Percentiles rank a stretch among this genome's conserved stretches.
These are phyloP conservation scores for Biscogniauxia mediterranea DNA, from an alignment of 2,329 filamentous ascomycete genomes.

Conservation along the genomic window DNA sequence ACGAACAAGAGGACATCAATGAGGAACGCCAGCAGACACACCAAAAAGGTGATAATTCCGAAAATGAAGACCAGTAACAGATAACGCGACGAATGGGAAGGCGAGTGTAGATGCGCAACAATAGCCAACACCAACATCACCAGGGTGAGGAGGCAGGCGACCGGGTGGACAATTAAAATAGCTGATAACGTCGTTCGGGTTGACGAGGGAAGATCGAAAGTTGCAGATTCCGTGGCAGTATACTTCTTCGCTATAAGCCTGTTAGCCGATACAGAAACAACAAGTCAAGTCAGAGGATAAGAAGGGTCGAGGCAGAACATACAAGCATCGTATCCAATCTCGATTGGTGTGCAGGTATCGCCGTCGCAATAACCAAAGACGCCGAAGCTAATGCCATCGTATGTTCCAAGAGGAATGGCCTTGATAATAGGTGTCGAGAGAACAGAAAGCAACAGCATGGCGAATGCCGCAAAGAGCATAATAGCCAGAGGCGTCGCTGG, in stretches of 20 bases:
- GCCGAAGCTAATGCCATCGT: slow-evolving; percentile 76
- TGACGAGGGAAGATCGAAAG: slow-evolving; percentile 56
- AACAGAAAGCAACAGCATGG: slow-evolving; percentile 78
- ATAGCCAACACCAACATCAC: slow-evolving; percentile 79
- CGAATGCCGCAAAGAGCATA: slow-evolving; percentile 82
- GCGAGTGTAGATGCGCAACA: slow-evolving; percentile 80
- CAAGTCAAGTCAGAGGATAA: neutral
- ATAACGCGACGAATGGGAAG: slow-evolving; percentile 87
- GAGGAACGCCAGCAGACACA: slow-evolving; percentile 83
- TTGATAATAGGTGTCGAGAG: slow-evolving; percentile 90
- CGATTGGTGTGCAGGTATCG: slow-evolving; percentile 65
- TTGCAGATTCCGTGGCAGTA: slow-evolving; percentile 19
- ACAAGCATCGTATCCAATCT: slow-evolving; percentile 86
- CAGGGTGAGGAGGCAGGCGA: slow-evolving; percentile 82
- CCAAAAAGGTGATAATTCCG: slow-evolving; percentile 78
- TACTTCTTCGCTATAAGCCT: slow-evolving; percentile 18
- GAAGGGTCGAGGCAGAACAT: slow-evolving; percentile 37
- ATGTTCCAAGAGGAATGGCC: slow-evolving; percentile 78
- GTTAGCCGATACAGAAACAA: slow-evolving; percentile 15
- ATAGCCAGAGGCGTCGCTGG: slow-evolving; percentile 89
- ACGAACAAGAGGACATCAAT: slow-evolving; percentile 94
- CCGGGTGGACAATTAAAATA: slow-evolving; percentile 88
- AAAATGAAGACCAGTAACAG: slow-evolving; percentile 83
- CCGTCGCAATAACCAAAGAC: slow-evolving; percentile 85
- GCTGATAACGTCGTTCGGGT: slow-evolving; percentile 69